Base-by-base conservation (phyloP, 345 rosid genomes). In the Dipteronia dyeriana region DNA sequence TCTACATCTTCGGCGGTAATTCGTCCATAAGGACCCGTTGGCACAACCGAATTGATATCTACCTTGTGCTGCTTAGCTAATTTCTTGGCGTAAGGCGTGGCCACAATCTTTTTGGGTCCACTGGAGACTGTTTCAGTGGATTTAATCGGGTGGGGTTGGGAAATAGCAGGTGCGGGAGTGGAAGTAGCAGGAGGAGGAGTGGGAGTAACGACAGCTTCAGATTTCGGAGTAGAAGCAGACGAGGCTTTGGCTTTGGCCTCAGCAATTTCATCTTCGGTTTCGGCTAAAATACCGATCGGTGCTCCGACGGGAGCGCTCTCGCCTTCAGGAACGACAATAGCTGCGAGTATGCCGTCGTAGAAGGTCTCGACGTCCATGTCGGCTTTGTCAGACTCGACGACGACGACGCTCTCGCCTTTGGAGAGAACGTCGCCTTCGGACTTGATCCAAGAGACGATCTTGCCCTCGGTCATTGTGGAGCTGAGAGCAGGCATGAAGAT, bases 401-500 rank as follows among this genome's bases (percentile, higher is more conserved):
- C 99, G 9, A 95, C 99, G 43, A 93, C 98, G 80, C 98, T 95
- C 71, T 95, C 97, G 23, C 98, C 99, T 71, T 93, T 93, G 47
- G 93, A 86, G 61, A 95, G 93, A 63, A 88, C 86, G 79, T 95
- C 99, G 38, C 98, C 98, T 78, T 95, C 98, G 31, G 97, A 91
- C 85, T 90, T 95, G 82, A 91, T 83, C 99, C 99, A 95, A 9
- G 97, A 93, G 34, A 93, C 99, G 84, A 95, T 95, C 86, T 95
- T 95, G 61, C 98, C 99, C 84, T 95, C 99, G n/a, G 97, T 93
- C 99, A 95, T 95, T 75, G 99, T 93, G 78, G 99, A 95, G 73
- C 98, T 93, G 76, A 95, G 96, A 7, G 99, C 97, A 8, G 98
- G 99, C 98, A 95, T 95, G 90, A 95, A 95, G 77, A 95, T 95